Conservation (phyloP, 176 grass and related monocot genomes). For the Cenchrus fungigraminus region DNA sequence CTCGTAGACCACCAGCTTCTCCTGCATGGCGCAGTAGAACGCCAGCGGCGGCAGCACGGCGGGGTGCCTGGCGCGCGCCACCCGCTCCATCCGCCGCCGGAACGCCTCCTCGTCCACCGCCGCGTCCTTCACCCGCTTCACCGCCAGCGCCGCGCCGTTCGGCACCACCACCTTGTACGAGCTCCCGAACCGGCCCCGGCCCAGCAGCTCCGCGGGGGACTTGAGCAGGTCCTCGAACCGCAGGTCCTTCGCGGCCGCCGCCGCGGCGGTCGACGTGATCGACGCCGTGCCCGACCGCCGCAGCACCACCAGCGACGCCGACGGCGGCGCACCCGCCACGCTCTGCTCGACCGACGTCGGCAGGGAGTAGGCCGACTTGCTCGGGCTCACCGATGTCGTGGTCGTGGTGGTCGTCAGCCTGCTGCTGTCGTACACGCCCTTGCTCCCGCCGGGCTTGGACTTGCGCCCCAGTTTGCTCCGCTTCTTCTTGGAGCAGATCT, state of each 20-base stretch:
- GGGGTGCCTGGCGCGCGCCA: conserved; percentile 45
- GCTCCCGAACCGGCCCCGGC: conserved; percentile 68
- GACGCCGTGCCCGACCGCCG: conserved; percentile 35
- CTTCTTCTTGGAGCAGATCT: conserved; percentile 39
- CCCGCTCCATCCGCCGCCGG: conserved; percentile 54
- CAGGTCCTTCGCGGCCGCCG: conserved; percentile 44
- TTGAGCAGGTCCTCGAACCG: conserved; percentile 74
- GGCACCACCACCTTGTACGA: conserved; percentile 66
- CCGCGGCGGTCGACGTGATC: conserved; percentile 11
- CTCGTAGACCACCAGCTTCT: conserved; percentile 80
- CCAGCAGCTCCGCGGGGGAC: conserved; percentile 70
- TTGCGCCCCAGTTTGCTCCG: neutral
- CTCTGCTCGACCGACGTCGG: conserved; percentile 35
- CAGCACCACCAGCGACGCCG: conserved; percentile 46
- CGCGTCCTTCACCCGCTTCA: conserved; percentile 75
- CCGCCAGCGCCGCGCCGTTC: conserved; percentile 50
- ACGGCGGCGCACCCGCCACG: neutral
- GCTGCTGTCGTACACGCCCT: conserved; percentile 3
- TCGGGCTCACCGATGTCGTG: neutral
- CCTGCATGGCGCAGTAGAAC: conserved; percentile 70
- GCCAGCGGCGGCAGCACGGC: conserved; percentile 62
- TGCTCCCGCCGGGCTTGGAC: neutral
- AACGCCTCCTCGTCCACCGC: conserved; percentile 47
- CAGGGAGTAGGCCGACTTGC: conserved; percentile 48
- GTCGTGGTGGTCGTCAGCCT: neutral